Conservation (phyloP, 805 yeast genomes). For the Myxozyma neglecta region DNA sequence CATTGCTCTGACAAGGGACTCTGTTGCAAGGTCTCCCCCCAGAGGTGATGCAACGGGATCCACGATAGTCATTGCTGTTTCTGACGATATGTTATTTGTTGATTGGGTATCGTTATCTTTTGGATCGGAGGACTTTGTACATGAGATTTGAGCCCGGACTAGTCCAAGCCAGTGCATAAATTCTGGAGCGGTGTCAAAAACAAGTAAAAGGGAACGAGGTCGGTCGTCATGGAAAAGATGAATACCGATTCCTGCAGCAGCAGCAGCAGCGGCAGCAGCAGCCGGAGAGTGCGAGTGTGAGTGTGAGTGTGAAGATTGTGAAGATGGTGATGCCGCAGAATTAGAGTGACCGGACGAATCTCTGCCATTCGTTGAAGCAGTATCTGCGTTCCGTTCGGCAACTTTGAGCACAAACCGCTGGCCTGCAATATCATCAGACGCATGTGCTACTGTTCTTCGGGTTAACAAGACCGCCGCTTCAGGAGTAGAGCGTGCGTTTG, state of each 20-base stretch:
- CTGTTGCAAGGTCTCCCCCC: constrained; percentile 3
- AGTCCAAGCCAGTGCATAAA: constrained; percentile 28
- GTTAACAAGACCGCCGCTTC: constrained; percentile 13
- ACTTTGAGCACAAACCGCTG: constrained; percentile 25
- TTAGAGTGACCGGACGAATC: too few species aligned
- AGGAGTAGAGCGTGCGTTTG: constrained; percentile 10
- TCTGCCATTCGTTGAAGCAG: not conserved
- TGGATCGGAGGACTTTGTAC: not conserved
- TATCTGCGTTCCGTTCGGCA: constrained; percentile 8
- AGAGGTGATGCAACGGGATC: constrained; percentile 7
- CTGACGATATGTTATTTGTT: not conserved
- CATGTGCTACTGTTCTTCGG: constrained; percentile 26
- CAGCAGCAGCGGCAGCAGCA: not conserved
- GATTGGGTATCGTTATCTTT: not conserved
- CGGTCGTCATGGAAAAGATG: constrained; percentile 19
- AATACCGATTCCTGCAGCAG: constrained; percentile 9
- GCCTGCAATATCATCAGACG: constrained; percentile 30
- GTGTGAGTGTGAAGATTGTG: not conserved
- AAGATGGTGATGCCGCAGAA: not conserved
- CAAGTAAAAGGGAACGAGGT: constrained; percentile 11
- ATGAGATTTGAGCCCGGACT: constrained; percentile 20
- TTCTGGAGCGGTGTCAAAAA: constrained; percentile 18
- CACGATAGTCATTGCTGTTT: not conserved
- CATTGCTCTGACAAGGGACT: constrained; percentile 2
- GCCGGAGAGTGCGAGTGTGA: not conserved